Base-by-base conservation (phyloP, 768 basidiomycete species). In the Dictyophora rubrovolvata region DNA sequence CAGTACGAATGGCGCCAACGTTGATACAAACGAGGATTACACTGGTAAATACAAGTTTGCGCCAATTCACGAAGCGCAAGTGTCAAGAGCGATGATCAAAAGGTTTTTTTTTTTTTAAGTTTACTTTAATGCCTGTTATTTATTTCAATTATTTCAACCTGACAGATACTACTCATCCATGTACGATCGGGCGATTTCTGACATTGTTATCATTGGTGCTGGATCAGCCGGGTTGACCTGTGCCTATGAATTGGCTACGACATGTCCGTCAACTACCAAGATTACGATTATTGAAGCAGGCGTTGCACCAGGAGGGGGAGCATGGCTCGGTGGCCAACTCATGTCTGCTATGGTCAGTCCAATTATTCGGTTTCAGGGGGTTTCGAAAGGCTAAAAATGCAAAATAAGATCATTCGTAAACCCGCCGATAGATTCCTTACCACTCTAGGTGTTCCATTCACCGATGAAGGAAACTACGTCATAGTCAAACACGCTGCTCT, bases 401-500 rank as follows among this genome's bases (percentile, higher is more conserved):
- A 28, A 28, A 28, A 28, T n/a, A 28, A 52, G 57, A 51, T 87
- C 56, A 81, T 89, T 60, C 82, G 86, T 62, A 89, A 89, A 72
- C 88, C 86, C 2, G 87, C 85, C 0, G 81, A 89, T 67, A 70
- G 73, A 52, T 87, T 91, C 77, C 76, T 89, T 49, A 73, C 74
- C 14, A 83, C 85, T 69, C 68, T 89, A 53, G 85, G 82, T 22
- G 80, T 90, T 20, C 79, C 82, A 1, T 89, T 82, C 69, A 87
- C 89, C 63, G 88, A 89, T 67, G 87, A 89, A 68, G 87, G 86
- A 56, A 62, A 77, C 28, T 89, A 83, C 66, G 86, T 88, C 61
- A 83, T 91, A 62, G 87, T 91, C 64, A 87, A 87, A 68, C 87
- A 89, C 63, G 86, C 87, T 0, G 87, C 87, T 0, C 74, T 89